These are phyloP conservation scores for Saccharomycopsis sp. DNA, from an alignment of 805 yeast species.

Conservation along the genomic window DNA sequence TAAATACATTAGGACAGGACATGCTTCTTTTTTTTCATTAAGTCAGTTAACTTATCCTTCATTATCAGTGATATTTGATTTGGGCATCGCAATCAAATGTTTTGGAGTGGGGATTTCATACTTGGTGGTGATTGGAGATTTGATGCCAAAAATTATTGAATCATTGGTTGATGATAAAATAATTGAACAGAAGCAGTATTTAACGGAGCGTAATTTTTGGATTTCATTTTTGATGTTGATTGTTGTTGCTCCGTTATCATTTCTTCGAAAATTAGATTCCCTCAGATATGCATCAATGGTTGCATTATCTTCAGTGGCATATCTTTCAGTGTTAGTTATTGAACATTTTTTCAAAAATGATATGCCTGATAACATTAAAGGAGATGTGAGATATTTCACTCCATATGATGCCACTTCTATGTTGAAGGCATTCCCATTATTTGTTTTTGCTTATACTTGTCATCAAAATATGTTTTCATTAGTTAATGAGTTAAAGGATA, in stretches of 20 bases:
- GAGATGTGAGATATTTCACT: constrained; percentile 40
- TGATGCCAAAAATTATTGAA: constrained; percentile 53
- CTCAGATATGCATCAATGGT: constrained; percentile 78
- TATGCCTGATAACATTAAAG: constrained; percentile 39
- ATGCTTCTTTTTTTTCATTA: constrained; percentile 59
- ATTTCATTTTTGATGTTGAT: constrained; percentile 48
- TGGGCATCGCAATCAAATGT: constrained; percentile 65
- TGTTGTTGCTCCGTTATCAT: constrained; percentile 49
- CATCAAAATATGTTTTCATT: constrained; percentile 93
- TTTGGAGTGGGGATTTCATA: constrained; percentile 66
- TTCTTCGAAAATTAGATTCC: constrained; percentile 69
- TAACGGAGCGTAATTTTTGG: constrained; percentile 49
- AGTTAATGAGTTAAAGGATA: constrained; percentile 67
- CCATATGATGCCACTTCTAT: constrained; percentile 42
- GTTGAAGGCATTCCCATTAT: constrained; percentile 79
- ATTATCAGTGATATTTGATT: constrained; percentile 52
- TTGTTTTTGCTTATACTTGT: constrained; percentile 92
- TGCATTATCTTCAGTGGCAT: constrained; percentile 75
- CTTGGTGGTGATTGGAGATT: constrained; percentile 62
- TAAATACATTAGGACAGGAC: constrained; percentile 43
- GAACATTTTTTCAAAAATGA: constrained; percentile 60
- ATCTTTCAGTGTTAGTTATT: constrained; percentile 65
- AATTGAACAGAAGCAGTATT: constrained; percentile 22
- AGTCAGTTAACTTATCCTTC: constrained; percentile 56
- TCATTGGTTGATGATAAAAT: constrained; percentile 24